phyloP scores from a whole-genome alignment of 2,329 filamentous ascomycete species.

The Apiospora arundinis region DNA sequence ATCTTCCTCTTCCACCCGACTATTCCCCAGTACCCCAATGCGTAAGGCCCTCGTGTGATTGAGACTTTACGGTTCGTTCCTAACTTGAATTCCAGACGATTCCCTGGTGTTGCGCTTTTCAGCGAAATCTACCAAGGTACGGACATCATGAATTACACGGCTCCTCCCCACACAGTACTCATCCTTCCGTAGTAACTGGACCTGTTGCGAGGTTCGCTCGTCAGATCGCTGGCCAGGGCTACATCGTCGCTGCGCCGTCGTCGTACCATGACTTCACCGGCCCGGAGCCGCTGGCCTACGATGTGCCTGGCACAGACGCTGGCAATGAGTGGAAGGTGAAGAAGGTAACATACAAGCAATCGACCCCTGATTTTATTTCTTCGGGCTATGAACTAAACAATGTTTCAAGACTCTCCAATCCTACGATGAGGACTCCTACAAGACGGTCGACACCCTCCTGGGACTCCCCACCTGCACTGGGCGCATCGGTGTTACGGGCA shows the following conservation, averaged over 20 bases:
- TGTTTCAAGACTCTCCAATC: constrained; percentile 72
- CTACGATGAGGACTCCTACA: constrained; percentile 80
- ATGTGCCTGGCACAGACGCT: constrained; percentile 83
- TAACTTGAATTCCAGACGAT: constrained; percentile 53
- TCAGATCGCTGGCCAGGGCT: constrained; percentile 90
- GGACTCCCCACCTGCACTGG: constrained; percentile 81
- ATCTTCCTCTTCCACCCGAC: constrained; percentile 89
- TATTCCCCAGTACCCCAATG: constrained; percentile 84
- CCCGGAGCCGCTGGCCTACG: constrained; percentile 83
- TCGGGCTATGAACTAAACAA: constrained; percentile 37
- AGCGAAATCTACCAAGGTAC: constrained; percentile 95
- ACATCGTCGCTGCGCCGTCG: constrained; percentile 89
- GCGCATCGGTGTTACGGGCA: constrained; percentile 79
- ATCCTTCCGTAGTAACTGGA: constrained; percentile 72
- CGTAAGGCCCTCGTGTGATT: constrained; percentile 52
- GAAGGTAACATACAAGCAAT: constrained; percentile 56
- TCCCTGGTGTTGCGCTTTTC: constrained; percentile 87
- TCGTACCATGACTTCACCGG: constrained; percentile 94
- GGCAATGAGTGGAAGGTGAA: constrained; percentile 87
- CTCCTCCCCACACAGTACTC: constrained; percentile 7
- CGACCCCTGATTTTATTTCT: not conserved
- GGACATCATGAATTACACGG: constrained; percentile 26
- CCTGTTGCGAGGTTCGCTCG: constrained; percentile 88
- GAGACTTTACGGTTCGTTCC: not conserved
- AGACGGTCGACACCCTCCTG: constrained; percentile 73